Base-by-base conservation (phyloP, 2,329 filamentous ascomycete genomes). In the Graphilbum sp. region DNA sequence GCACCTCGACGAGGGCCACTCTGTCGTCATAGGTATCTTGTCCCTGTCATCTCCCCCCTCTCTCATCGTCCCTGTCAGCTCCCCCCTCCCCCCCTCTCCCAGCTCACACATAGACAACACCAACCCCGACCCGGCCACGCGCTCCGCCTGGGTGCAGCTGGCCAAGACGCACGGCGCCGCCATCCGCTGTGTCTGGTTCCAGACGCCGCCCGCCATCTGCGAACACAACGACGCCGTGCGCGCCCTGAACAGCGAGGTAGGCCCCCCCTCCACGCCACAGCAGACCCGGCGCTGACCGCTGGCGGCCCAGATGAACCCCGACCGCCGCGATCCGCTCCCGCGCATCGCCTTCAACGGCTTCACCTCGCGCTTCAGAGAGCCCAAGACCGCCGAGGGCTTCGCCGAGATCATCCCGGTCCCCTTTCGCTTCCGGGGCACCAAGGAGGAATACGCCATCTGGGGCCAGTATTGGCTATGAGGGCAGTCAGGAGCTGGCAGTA, bases 141-240 rank as follows among this genome's bases (percentile, higher is more conserved):
- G 90, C 46, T 67, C 69, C n/a, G 61, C 81, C 43, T 96, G 88
- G 88, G 59, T 84, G 24, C 62, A 72, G 20, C 59, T 96, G 23
- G 86, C 86, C 16, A 69, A 67, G 45, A 78, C 79, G 49, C 61
- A 74, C 50, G 63, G 71, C 4, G 65, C 92, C 2, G 79, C 82
- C 2, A 80, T 94, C 48, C 79, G 88, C 34, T 93, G 88, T 52
- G 66, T 96, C 10, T 79, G 81, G 57, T 90, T 98, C 61, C 80
- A 77, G 37, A 79, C 85, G 12, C 65, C 76, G 1, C 56, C 75
- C 20, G 66, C 70, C 32, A 54, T 94, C 9, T 76, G 72, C 47
- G 75, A 86, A 54, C 90, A 98, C 60, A 98, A 98, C 52, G 82
- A 93, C 52, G 73, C 72, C 2, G 82, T 93, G 35, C 72, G 90